Percentiles rank a stretch among this genome's conserved stretches.
These are phyloP conservation scores for Thalassiosira exigua DNA, from an alignment of 352 stramenopile genomes.

Conservation along the genomic window DNA sequence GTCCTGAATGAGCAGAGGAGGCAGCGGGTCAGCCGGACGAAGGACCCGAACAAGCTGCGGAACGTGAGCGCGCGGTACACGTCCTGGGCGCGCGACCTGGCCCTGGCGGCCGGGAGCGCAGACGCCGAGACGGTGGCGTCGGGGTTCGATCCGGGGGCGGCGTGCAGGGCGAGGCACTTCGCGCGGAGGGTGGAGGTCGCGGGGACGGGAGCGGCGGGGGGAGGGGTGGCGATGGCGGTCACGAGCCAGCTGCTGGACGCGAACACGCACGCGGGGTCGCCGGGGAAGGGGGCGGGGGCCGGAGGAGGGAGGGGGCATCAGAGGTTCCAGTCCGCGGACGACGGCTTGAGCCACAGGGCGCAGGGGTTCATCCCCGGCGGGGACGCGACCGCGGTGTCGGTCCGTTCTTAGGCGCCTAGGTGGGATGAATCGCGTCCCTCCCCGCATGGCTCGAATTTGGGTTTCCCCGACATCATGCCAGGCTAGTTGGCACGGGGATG, in stretches of 20 bases:
- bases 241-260: conserved; percentile 56
- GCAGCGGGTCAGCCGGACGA: conserved; percentile 64
- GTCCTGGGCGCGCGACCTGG: conserved; percentile 76
- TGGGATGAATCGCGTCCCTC: too few relatives aligned
- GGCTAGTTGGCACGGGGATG: too few relatives aligned
- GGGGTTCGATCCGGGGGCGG: conserved; percentile 56
- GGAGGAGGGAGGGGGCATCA: conserved; percentile 1
- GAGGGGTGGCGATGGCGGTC: conserved; percentile 38
- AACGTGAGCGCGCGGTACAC: conserved; percentile 77
- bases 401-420: too few relatives aligned
- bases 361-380: conserved; percentile 53
- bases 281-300: not conserved
- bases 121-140: conserved; percentile 75
- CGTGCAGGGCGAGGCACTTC: conserved; percentile 45
- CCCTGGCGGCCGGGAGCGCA: conserved; percentile 66
- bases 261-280: conserved; percentile 40
- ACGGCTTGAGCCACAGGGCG: conserved; percentile 44
- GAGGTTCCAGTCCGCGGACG: conserved; percentile 7
- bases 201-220: conserved; percentile 13
- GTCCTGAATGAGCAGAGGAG: conserved; percentile 76
- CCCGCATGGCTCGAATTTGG: too few relatives aligned
- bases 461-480: too few relatives aligned
- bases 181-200: conserved; percentile 25
- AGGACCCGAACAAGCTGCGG: conserved; percentile 78
- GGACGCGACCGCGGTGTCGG: too few relatives aligned